These are phyloP conservation scores for Angomonas ambiguus DNA, from an alignment of 208 protist genomes.

Conservation along the genomic window DNA sequence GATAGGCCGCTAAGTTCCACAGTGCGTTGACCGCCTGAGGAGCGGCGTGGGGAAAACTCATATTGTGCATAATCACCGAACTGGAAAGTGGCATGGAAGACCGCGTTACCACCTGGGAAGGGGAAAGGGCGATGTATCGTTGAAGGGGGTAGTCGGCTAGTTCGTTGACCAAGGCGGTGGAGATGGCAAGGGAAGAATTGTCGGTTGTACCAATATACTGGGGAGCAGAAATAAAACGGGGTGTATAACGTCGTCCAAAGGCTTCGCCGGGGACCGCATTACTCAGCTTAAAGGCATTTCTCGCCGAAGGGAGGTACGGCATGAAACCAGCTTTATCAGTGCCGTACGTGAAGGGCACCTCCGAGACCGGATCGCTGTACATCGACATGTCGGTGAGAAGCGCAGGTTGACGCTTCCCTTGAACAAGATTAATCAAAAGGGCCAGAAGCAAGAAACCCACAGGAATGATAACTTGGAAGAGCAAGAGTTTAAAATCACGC, in stretches of 20 bases:
- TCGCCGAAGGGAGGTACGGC: neutral
- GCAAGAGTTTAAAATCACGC: conserved; percentile 57
- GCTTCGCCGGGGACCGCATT: conserved; percentile 14
- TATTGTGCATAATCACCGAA: conserved; percentile 62
- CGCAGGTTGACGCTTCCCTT: conserved; percentile 39
- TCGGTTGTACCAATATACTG: neutral
- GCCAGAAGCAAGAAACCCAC: conserved; percentile 67
- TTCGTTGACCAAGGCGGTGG: conserved; percentile 20
- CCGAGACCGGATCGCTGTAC: conserved; percentile 41
- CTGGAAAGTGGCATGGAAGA: conserved; percentile 13
- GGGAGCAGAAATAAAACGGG: conserved; percentile 13
- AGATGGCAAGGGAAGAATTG: conserved; percentile 40
- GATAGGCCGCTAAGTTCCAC: conserved; percentile 45
- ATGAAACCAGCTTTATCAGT: conserved; percentile 12
- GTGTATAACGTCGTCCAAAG: conserved; percentile 25
- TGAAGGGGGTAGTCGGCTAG: conserved; percentile 26
- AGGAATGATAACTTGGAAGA: conserved; percentile 77
- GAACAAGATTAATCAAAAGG: conserved; percentile 61
- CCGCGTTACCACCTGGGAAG: conserved; percentile 25
- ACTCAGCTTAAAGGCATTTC: conserved; percentile 28
- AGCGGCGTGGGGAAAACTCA: conserved; percentile 41
- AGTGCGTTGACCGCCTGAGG: conserved; percentile 49
- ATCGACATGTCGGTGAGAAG: conserved; percentile 63
- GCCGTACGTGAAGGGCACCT: conserved; percentile 34
- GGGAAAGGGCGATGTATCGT: conserved; percentile 45